Base-by-base conservation (phyloP, 108 stramenopile species). In the Mayamaea pseudoterrestris region DNA sequence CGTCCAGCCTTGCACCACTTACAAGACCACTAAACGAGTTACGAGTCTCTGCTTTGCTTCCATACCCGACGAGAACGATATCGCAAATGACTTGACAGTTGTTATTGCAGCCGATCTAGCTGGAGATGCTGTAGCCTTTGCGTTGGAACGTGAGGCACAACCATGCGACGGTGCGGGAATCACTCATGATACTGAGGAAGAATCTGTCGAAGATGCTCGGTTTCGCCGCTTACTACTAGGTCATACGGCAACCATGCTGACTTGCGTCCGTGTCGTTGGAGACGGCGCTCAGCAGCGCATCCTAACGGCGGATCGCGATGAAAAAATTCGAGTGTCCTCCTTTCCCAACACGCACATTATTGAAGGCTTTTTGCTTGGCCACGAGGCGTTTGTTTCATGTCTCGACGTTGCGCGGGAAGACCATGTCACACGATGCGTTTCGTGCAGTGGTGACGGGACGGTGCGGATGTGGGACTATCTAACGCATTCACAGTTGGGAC, bases 161-260 rank as follows among this genome's bases (percentile, higher is more conserved):
- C 41, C 34, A 9, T 30, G 14, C 28, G 32, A 39, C 41, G 20
- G 23, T 26, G 13, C 8, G 12, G n/a, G n/a, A 27, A 36, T 1
- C 28, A 44, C 21, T 18, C 48, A 29, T 23, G 44, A 27, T 26
- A 27, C 13, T 5, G 46, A 11, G 9, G n/a, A 13, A 26, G 45
- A 26, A 36, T 32, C 21, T 28, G 60, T 18, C 46, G 62, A 14
- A 14, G 62, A 39, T 3, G 20, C 4, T 8, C 16, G 20, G 18
- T 26, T 18, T 5, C 20, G 46, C 34, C 41, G 67, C 22, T 50
- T 91, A 36, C 37, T 91, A 16, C 47, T 90, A 35, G 89, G 89
- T 14, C 89, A 90, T 52, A 90, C 89, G 22, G 89, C 83, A n/a
- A 80, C 76, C 47, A 86, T 91, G 74, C 61, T 86, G 47, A 91